Evolutionary conservation across 2,329 filamentous ascomycete species (phyloP), one percentile per base, ranked within the genome.

Genomic region (Fusarium caatingaense): DNA sequence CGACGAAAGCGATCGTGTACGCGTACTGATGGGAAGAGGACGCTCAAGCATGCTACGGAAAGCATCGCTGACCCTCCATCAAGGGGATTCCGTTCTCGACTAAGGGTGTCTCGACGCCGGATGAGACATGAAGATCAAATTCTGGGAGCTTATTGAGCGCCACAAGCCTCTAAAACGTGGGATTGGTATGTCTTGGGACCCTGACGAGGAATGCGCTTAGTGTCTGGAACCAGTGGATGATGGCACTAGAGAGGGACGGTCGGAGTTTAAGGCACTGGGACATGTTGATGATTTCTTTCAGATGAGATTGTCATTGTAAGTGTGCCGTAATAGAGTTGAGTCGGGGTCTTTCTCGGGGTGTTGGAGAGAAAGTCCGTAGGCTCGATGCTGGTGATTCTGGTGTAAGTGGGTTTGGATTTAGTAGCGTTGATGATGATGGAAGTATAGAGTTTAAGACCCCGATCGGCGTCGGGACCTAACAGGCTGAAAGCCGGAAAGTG

Each of bases 81-180:
- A 28, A 41, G 64, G 28, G 44, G 55, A 66, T 51, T 28, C 44
- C 41, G 53, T 59, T 69, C 68, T 66, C 53, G 56, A 69, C 49
- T 65, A 11, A 28, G 40, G 18, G 34, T 32, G 27, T 37, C 47
- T 30, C 27, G 55, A 65, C n/a, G 37, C 60, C 64, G 55, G 53
- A 69, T 55, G 40, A 56, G 56, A 54, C 51, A 54, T 56, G 48
- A 25, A 40, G 46, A 54, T 21, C 32, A 60, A 25, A 18, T 3
- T 28, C 9, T 42, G n/a, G 10, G 59, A 40, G 64, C 28, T 42
- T 55, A 51, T 45, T 37, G 59, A 34, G n/a, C 66, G 66, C 61
- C 66, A 55, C 60, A 57, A 27, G 21, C 28, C 61, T 48, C 30
- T 55, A 69, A 54, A 71, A 69, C 68, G 68, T 71, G 64, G 68